These are phyloP conservation scores for Podaxis rugospora DNA, from an alignment of 768 basidiomycete species.

Conservation along the genomic window DNA sequence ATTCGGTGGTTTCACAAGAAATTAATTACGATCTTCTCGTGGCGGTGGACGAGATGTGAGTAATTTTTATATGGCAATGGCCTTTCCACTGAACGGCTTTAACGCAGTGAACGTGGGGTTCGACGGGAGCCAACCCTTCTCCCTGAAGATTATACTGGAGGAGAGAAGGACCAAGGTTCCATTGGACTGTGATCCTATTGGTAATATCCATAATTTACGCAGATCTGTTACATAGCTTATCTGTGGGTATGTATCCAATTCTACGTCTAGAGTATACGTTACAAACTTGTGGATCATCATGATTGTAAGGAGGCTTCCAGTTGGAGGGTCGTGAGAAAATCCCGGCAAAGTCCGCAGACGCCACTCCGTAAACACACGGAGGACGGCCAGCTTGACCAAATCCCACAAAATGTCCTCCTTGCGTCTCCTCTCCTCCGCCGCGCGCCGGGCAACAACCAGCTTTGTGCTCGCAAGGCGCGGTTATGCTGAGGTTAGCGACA, in stretches of 20 bases:
- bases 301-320: neutral
- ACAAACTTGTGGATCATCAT: neutral
- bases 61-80: constrained; percentile 11
- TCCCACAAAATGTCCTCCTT: constrained; percentile 64
- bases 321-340: neutral
- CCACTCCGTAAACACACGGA: constrained; percentile 39
- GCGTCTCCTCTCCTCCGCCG: constrained; percentile 62
- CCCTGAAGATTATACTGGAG: constrained; percentile 54
- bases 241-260: neutral
- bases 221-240: neutral
- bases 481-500: constrained; percentile 89
- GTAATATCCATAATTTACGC: neutral
- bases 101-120: constrained; percentile 63
- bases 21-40: constrained; percentile 93
- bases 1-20: constrained; percentile 87
- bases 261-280: neutral
- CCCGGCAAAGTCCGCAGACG: constrained; percentile 22
- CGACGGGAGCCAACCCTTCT: constrained; percentile 57
- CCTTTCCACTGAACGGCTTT: neutral
- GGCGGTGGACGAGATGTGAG: constrained; percentile 90
- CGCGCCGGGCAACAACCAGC: constrained; percentile 52
- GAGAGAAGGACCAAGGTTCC: constrained; percentile 39
- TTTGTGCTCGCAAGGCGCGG: constrained; percentile 64
- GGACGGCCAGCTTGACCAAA: constrained; percentile 20
- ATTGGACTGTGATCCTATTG: constrained; percentile 28